A percentile compares a stretch with the other conserved stretches of the same genome.
These are phyloP conservation scores for Pulchroboletus neoregius DNA, from an alignment of 1,284 basidiomycete species.

Conservation along the genomic window DNA sequence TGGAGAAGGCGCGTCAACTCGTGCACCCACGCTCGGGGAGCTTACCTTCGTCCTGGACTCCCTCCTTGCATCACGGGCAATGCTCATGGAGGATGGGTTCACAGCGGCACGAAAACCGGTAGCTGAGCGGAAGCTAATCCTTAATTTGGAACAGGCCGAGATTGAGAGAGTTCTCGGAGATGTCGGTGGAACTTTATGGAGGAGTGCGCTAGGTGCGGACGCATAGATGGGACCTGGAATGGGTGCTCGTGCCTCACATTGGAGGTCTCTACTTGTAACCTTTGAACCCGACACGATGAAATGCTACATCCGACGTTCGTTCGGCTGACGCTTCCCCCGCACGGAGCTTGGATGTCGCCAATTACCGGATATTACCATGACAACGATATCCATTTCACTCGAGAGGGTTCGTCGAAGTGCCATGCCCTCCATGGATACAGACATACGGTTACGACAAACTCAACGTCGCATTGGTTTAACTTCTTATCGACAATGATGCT, in stretches of 20 bases:
- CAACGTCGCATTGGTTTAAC: not conserved
- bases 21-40: conserved; percentile 54
- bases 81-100: conserved; percentile 64
- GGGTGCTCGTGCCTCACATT: not conserved
- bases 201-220: conserved; percentile 42
- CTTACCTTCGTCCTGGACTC: conserved; percentile 62
- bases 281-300: not conserved
- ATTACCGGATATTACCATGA: not conserved
- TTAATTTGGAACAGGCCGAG: conserved; percentile 69
- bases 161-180: conserved; percentile 73
- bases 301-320: not conserved
- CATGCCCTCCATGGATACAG: not conserved
- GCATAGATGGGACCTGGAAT: conserved; percentile 10
- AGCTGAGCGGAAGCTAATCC: conserved; percentile 56
- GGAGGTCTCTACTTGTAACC: not conserved
- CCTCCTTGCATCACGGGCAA: conserved; percentile 64
- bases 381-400: too few relatives aligned
- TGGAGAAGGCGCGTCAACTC: conserved; percentile 46
- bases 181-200: conserved; percentile 66
- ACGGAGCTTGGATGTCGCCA: not conserved
- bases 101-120: conserved; percentile 49
- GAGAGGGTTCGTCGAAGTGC: not conserved
- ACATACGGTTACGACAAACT: not conserved
- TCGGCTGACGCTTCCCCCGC: not conserved
- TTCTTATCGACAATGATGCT: not conserved